phyloP scores from a whole-genome alignment of 805 yeast genomes.

The Metschnikowia shivogae region DNA sequence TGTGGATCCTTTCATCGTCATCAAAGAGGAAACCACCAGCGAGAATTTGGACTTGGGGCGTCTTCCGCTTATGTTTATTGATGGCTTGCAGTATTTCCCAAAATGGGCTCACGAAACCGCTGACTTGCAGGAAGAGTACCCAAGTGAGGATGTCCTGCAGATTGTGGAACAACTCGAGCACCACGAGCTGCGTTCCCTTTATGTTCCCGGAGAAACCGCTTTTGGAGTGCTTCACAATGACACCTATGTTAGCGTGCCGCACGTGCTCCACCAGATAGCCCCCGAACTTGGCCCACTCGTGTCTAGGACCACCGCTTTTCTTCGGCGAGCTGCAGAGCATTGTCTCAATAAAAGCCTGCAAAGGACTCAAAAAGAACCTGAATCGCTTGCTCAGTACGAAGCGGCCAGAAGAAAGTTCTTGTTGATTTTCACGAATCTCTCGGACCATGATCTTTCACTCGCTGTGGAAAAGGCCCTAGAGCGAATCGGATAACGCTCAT shows the following conservation, averaged over 20 bases:
- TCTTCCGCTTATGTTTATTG: constrained; percentile 14
- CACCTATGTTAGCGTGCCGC: constrained; percentile 9
- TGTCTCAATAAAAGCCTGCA: neutral
- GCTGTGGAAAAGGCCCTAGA: neutral
- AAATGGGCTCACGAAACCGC: constrained; percentile 10
- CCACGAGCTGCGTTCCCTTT: constrained; percentile 8
- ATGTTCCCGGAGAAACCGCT: constrained; percentile 10
- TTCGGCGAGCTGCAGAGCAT: constrained; percentile 2
- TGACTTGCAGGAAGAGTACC: constrained; percentile 10
- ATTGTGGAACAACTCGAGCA: constrained; percentile 1
- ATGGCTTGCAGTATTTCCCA: constrained; percentile 13
- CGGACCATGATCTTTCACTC: neutral
- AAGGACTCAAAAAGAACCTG: neutral
- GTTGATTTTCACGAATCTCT: neutral
- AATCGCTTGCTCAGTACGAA: constrained; percentile 1
- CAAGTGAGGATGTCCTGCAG: neutral
- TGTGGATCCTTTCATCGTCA: constrained; percentile 8
- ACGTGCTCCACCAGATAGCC: constrained; percentile 9
- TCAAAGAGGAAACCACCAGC: neutral
- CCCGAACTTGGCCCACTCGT: neutral
- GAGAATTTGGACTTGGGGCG: neutral
- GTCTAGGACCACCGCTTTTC: neutral
- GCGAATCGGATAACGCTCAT: neutral
- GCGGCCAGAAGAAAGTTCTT: neutral
- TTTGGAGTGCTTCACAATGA: constrained; percentile 16